Evolutionary conservation across 1,139 yeast genomes (phyloP).

Genomic region (Pichia sp.): DNA sequence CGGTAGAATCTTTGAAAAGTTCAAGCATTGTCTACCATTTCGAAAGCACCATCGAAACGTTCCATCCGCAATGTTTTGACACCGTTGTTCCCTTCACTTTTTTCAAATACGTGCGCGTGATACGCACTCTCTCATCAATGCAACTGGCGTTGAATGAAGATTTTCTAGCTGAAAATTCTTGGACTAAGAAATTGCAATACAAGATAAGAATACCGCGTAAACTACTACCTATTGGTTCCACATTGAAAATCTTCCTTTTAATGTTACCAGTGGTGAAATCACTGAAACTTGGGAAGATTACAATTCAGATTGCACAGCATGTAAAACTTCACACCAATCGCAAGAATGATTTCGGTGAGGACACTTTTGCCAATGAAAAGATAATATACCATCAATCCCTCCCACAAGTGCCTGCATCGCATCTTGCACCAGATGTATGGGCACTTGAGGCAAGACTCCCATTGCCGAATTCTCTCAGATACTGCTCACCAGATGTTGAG

Average conservation of each 20-base stretch:
- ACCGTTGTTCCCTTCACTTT: constrained; percentile 21
- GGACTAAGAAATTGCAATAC: constrained; percentile 63
- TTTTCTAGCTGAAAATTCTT: constrained; percentile 52
- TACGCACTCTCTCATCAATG: constrained; percentile 16
- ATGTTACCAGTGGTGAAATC: constrained; percentile 59
- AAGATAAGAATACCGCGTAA: constrained; percentile 48
- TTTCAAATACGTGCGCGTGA: constrained; percentile 37
- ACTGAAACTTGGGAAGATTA: constrained; percentile 39
- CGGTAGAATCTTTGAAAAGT: constrained; percentile 56
- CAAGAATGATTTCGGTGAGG: constrained; percentile 19
- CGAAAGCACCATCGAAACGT: constrained; percentile 42
- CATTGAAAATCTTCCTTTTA: constrained; percentile 43
- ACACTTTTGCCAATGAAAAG: constrained; percentile 33
- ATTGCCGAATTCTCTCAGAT: constrained; percentile 45
- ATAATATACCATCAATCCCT: constrained; percentile 32
- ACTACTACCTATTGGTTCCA: constrained; percentile 56
- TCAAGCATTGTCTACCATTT: constrained; percentile 47
- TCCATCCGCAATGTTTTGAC: constrained; percentile 23
- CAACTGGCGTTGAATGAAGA: constrained; percentile 29
- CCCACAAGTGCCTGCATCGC: constrained; percentile 25
- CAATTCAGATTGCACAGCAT: constrained; percentile 47
- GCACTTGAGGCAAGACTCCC: constrained; percentile 40
- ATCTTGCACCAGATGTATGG: constrained; percentile 42
- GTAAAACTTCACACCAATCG: constrained; percentile 34
- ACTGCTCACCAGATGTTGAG: constrained; percentile 53